Percentiles rank a stretch among this genome's conserved stretches.
phyloP scores from a whole-genome alignment of 208 protist genomes.

The Leishmania mexicana region DNA sequence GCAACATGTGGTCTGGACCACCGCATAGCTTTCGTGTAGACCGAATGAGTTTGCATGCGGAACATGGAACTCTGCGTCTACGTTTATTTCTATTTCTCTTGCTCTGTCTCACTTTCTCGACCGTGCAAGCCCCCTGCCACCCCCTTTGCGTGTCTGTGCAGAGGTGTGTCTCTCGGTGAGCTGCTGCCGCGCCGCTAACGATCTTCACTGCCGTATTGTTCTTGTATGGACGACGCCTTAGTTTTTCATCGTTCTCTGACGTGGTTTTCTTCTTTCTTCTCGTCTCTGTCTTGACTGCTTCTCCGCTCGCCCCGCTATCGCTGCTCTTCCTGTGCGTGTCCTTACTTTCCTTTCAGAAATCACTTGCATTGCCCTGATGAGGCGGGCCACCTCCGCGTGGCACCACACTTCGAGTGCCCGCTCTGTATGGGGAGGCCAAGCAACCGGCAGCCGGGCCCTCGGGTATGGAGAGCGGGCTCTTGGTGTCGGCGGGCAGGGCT shows the following conservation, averaged over 20 bases:
- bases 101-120: background rate
- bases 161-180: background rate
- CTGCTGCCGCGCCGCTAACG: background rate
- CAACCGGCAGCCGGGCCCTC: no score
- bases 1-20: background rate
- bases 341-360: background rate
- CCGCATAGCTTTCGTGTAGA: background rate
- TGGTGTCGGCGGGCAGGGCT: no score
- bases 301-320: background rate
- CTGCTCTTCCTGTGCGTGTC: background rate
- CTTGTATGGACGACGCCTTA: background rate
- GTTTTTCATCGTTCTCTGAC: background rate
- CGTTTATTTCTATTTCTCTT: background rate
- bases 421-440: background rate
- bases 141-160: background rate
- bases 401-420: no score
- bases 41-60: background rate
- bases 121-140: background rate
- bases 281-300: background rate
- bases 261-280: background rate
- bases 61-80: background rate
- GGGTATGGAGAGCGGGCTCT: no score
- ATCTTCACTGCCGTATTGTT: background rate
- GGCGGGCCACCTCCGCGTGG: background rate
- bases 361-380: background rate